Evolutionary conservation across 2,329 filamentous ascomycete species (phyloP).

Genomic region (Fusarium nanum): DNA sequence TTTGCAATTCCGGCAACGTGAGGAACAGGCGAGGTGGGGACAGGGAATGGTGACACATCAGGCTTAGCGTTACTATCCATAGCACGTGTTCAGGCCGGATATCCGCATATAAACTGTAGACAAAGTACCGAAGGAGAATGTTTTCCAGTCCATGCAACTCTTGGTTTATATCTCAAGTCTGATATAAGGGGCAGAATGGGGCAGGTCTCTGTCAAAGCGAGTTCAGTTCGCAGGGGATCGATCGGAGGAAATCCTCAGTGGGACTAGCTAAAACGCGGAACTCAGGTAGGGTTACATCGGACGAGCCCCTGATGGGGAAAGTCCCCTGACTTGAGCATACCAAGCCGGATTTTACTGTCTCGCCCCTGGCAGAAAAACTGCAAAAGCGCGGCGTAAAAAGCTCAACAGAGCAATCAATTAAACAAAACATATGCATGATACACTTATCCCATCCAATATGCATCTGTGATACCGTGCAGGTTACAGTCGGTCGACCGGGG

Average conservation of each 20-base stretch:
- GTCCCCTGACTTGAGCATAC: neutral
- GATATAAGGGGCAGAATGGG: constrained; percentile 3
- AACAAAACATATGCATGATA: constrained; percentile 6
- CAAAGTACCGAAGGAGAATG: neutral
- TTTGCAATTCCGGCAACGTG: neutral
- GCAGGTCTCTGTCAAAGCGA: neutral
- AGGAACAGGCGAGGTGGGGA: neutral
- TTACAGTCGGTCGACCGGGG: constrained; percentile 4
- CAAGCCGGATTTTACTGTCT: neutral
- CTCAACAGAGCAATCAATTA: constrained; percentile 4
- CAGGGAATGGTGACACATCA: neutral
- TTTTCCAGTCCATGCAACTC: neutral
- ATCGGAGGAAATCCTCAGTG: neutral
- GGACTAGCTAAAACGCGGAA: neutral
- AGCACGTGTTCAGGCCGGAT: neutral
- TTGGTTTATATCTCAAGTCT: neutral
- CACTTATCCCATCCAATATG: neutral
- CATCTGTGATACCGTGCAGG: constrained; percentile 1
- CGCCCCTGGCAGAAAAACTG: neutral
- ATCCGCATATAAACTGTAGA: neutral
- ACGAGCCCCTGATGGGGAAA: neutral
- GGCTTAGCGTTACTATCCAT: neutral
- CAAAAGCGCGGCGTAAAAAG: neutral
- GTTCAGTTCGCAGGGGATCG: neutral
- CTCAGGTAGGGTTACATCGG: neutral